Evolutionary conservation across 208 protist species (phyloP).

Genomic region (Acanthamoeba lugdunensis): DNA sequence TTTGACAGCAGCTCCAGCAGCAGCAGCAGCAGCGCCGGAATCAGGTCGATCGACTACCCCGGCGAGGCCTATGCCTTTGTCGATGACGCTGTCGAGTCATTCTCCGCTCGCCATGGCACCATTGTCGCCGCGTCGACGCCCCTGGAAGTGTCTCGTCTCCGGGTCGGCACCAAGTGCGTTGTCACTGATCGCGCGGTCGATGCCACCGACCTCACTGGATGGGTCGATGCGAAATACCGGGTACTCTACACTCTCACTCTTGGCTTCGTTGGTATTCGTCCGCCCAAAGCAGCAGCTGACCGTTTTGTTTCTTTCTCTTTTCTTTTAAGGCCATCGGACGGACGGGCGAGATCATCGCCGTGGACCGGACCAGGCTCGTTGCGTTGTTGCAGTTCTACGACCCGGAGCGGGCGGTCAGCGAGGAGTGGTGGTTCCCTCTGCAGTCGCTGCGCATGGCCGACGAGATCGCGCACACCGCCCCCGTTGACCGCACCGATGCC

Average conservation of each 20-base stretch:
- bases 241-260: neutral
- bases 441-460: slow-evolving; percentile 41
- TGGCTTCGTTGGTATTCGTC: neutral
- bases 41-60: slow-evolving; percentile 19
- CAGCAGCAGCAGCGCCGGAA: neutral
- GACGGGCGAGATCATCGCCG: slow-evolving; percentile 25
- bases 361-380: slow-evolving; percentile 34
- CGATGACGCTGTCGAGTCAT: neutral
- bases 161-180: slow-evolving; percentile 50
- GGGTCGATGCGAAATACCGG: slow-evolving; percentile 42
- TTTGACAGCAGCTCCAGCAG: slow-evolving; percentile 1
- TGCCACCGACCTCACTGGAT: slow-evolving; percentile 22
- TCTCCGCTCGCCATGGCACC: neutral
- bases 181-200: slow-evolving; percentile 43
- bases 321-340: neutral
- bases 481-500: neutral
- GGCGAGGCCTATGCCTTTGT: slow-evolving; percentile 50
- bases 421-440: slow-evolving; percentile 63
- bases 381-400: slow-evolving; percentile 60
- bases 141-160: slow-evolving; percentile 45
- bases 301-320: neutral
- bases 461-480: neutral
- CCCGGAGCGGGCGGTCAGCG: slow-evolving; percentile 45
- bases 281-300: neutral
- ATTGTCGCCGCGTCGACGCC: neutral